phyloP scores from a whole-genome alignment of 2,329 filamentous ascomycete species.

The Exophiala dermatitidis region DNA sequence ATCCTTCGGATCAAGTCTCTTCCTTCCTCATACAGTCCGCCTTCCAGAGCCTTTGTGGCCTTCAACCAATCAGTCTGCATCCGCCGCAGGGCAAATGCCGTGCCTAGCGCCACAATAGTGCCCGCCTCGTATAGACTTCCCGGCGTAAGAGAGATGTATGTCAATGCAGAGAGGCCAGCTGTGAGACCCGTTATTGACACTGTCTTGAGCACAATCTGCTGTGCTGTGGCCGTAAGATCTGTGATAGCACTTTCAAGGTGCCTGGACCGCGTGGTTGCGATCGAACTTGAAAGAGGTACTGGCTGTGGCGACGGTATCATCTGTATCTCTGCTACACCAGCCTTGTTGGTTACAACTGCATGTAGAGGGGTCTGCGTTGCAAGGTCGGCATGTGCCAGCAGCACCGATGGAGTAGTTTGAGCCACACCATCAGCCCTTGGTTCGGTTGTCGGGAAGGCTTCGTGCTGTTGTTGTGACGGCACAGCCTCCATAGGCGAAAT shows the following conservation, averaged over 20 bases:
- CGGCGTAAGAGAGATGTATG: conserved; percentile 48
- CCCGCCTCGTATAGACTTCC: conserved; percentile 52
- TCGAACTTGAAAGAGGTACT: conserved; percentile 65
- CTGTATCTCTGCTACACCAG: conserved; percentile 17
- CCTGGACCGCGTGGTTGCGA: conserved; percentile 61
- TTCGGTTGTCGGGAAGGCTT: not conserved
- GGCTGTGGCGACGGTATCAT: conserved; percentile 18
- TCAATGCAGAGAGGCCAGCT: conserved; percentile 50
- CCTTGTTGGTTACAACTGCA: conserved; percentile 24
- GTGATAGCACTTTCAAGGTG: conserved; percentile 61
- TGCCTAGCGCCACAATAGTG: conserved; percentile 52
- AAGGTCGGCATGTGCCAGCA: conserved; percentile 18
- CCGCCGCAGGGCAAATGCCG: conserved; percentile 50
- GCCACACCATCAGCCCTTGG: not conserved
- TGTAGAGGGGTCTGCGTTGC: conserved; percentile 12
- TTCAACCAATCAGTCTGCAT: conserved; percentile 54
- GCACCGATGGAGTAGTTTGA: conserved; percentile 5
- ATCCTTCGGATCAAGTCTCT: conserved; percentile 48
- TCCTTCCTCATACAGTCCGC: conserved; percentile 51
- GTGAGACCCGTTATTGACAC: conserved; percentile 55
- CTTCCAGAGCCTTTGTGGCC: conserved; percentile 47
- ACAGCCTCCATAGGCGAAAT: conserved; percentile 17
- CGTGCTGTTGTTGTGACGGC: not conserved
- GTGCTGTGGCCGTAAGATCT: conserved; percentile 63
- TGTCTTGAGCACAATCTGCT: conserved; percentile 67